Base-by-base conservation (phyloP, 2,329 filamentous ascomycete genomes). In the Lizonia empirigonia region DNA sequence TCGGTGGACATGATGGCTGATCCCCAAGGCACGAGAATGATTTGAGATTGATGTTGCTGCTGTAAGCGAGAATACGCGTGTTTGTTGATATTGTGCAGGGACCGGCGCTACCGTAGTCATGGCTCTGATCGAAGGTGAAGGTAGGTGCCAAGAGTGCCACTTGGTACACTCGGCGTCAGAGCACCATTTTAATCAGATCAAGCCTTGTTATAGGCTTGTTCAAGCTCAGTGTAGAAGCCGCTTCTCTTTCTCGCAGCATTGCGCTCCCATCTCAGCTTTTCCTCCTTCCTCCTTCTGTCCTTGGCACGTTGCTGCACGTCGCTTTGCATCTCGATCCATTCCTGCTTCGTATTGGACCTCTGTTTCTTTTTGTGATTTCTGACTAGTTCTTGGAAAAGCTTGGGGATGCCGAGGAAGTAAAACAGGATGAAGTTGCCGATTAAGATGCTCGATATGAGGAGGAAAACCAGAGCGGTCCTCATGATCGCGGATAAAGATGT, bases 271-370 rank as follows among this genome's bases (percentile, higher is more conserved):
- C 52, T 46, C 30, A 37, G 12, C 33, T 27, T 48, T 34, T 50
- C 52, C 7, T 55, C 52, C 23, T 39, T 47, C 18, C 51, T 45
- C 20, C 51, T 39, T 3, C 51, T 30, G 29, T 54, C 51, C 26
- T 45, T 49, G 6, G 51, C 51, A 7, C 45, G 44, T 18, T 54
- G 38, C 15, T 54, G 39, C 26, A 54, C 45, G 16, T 54, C 40
- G 36, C 34, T 49, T 15, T 49, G 45, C 44, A 45, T 45, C 32
- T 54, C 51, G 32, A 54, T 53, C 38, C 50, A 47, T 18, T 53
- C 50, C 8, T 47, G 44, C n/a, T 48, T 53, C 2, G 33, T 7
- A 5, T 10, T 26, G 7, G 32, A n/a, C 20, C 22, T 53, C 7
- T 32, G 19, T 7, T 53, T 53, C 7, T 47, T 53, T 4, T 37